A percentile compares a stretch with the other conserved stretches of the same genome.
Evolutionary conservation across 148 eudicot genomes (phyloP).

Genomic region (Talinum fruticosum): DNA sequence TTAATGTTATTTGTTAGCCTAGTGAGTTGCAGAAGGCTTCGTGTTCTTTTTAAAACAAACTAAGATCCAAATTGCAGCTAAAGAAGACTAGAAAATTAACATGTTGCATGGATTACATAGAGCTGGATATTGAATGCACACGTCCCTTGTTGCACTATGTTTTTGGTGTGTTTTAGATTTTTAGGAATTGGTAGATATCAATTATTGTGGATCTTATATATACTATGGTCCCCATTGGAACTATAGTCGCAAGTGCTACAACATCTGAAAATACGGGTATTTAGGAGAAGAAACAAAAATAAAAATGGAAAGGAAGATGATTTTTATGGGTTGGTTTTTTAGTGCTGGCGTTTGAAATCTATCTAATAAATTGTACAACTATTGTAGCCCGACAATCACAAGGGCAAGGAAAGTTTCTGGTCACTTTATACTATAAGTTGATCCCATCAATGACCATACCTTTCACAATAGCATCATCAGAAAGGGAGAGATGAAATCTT

Average conservation of each 20-base stretch:
- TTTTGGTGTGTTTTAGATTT: too few species aligned
- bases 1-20: not conserved
- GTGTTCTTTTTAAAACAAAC: not conserved
- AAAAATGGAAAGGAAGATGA: too few species aligned
- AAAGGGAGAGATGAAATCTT: not conserved
- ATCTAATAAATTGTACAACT: too few species aligned
- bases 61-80: not conserved
- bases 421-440: too few species aligned
- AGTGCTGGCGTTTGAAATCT: too few species aligned
- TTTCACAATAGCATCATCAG: not conserved
- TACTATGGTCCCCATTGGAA: too few species aligned
- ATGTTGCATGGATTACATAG: not conserved
- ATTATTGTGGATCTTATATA: not conserved
- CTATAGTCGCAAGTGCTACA: too few species aligned
- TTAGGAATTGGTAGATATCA: not conserved
- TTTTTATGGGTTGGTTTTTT: too few species aligned
- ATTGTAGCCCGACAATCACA: not conserved
- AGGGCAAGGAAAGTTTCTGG: not conserved
- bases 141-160: not conserved
- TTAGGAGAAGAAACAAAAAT: too few species aligned
- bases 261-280: too few species aligned
- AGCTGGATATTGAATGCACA: not conserved
- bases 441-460: not conserved
- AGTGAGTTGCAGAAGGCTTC: not conserved
- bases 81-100: not conserved